Conservation (phyloP, 106 monocot species). For the Phalaenopsis equestris region DNA sequence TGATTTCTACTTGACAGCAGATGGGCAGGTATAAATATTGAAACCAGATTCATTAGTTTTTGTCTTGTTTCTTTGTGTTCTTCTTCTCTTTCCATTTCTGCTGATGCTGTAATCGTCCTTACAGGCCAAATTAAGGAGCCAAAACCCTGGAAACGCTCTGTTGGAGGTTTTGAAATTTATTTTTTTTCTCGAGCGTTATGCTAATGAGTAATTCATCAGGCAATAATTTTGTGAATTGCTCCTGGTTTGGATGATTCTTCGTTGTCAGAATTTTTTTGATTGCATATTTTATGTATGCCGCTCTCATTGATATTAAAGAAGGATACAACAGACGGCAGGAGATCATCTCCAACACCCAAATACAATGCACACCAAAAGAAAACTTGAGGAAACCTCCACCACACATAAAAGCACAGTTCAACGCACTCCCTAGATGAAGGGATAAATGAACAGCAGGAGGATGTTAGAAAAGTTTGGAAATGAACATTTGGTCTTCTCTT, state of each 20-base stretch:
- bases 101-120: conserved; percentile 4
- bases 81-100: background rate
- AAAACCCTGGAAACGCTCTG: conserved; percentile 87
- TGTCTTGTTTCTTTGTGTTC: background rate
- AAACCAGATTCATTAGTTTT: background rate
- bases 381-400: too few relatives aligned
- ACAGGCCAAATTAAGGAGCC: conserved; percentile 63
- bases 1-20: conserved; percentile 95
- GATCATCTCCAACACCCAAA: too few relatives aligned
- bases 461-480: background rate
- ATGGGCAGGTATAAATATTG: conserved; percentile 60
- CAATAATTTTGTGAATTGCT: conserved; percentile 1
- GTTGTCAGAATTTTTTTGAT: background rate
- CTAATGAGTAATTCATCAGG: conserved; percentile 2
- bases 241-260: background rate
- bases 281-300: too few relatives aligned
- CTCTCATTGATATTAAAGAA: too few relatives aligned
- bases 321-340: too few relatives aligned
- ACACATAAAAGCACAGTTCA: too few relatives aligned
- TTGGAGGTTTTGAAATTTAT: conserved; percentile 60
- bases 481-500: conserved; percentile 1
- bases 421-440: too few relatives aligned
- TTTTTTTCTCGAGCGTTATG: background rate
- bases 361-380: too few relatives aligned
- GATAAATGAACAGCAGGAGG: too few relatives aligned